Percentiles rank a stretch among this genome's conserved stretches.
Conservation (phyloP, 331 rosid species). For the Malus hybrid region DNA sequence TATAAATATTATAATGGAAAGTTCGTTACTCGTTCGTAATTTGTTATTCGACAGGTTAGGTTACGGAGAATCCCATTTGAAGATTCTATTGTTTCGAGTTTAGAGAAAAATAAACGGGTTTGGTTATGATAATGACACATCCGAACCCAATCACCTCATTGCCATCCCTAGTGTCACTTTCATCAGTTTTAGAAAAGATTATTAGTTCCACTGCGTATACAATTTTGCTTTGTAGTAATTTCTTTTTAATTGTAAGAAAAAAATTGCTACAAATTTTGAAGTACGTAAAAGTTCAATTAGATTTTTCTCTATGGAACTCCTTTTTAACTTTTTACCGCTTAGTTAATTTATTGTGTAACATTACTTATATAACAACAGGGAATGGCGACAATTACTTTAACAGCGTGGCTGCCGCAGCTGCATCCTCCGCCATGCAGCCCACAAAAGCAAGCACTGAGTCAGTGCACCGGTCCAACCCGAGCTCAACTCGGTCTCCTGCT, state of each 20-base stretch:
- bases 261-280: neutral
- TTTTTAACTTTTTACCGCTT: neutral
- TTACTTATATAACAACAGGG: slow-evolving; percentile 35
- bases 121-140: too few relatives aligned
- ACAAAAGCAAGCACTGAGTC: slow-evolving; percentile 9
- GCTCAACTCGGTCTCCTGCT: slow-evolving; percentile 29
- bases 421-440: slow-evolving; percentile 53
- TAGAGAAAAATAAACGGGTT: too few relatives aligned
- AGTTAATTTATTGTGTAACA: neutral
- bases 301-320: neutral
- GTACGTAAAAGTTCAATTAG: too few relatives aligned
- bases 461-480: slow-evolving; percentile 36
- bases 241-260: too few relatives aligned
- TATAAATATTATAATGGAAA: too few relatives aligned
- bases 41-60: too few relatives aligned
- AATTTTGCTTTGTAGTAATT: too few relatives aligned
- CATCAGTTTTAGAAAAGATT: neutral
- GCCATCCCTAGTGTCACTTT: neutral
- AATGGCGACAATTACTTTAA: slow-evolving; percentile 56
- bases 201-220: too few relatives aligned
- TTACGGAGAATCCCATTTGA: too few relatives aligned
- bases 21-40: too few relatives aligned
- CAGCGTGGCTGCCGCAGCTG: slow-evolving; percentile 55
- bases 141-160: too few relatives aligned
- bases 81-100: too few relatives aligned